These are phyloP conservation scores for Lagenidium giganteum DNA, from an alignment of 352 stramenopile species.

Conservation along the genomic window DNA sequence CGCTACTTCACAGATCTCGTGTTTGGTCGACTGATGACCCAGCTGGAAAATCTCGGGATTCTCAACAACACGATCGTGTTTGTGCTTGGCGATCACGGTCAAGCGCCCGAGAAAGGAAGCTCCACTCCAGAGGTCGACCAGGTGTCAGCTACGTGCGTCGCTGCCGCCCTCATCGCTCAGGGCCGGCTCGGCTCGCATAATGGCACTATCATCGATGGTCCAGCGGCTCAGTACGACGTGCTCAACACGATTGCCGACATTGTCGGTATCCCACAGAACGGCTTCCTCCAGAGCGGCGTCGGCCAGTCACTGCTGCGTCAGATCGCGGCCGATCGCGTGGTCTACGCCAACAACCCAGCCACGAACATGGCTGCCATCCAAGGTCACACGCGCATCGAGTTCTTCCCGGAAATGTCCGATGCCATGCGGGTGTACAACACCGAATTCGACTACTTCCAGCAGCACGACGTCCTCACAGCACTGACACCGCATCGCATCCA, in stretches of 20 bases:
- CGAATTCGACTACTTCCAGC: slow-evolving; percentile 28
- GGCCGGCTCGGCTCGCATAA: slow-evolving; percentile 30
- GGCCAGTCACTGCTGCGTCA: slow-evolving; percentile 54
- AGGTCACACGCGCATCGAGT: slow-evolving; percentile 49
- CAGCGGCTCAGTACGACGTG: slow-evolving; percentile 41
- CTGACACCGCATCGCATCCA: slow-evolving; percentile 18
- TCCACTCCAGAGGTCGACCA: slow-evolving; percentile 46
- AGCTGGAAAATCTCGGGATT: slow-evolving; percentile 42
- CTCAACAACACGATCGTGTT: slow-evolving; percentile 66
- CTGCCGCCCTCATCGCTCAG: slow-evolving; percentile 50
- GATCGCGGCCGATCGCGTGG: slow-evolving; percentile 18
- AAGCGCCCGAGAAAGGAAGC: slow-evolving; percentile 38
- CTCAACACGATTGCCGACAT: slow-evolving; percentile 71
- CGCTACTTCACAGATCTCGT: slow-evolving; percentile 59
- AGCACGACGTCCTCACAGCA: slow-evolving; percentile 40
- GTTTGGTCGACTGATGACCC: slow-evolving; percentile 53
- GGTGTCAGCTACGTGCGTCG: slow-evolving; percentile 35
- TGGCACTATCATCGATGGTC: slow-evolving; percentile 36
- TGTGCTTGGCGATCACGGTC: slow-evolving; percentile 58
- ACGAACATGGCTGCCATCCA: slow-evolving; percentile 47
- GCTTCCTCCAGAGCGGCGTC: slow-evolving; percentile 49
- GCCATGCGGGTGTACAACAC: slow-evolving; percentile 45
- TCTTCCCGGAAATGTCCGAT: slow-evolving; percentile 39
- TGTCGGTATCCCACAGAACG: slow-evolving; percentile 36
- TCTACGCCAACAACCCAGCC: slow-evolving; percentile 53